Percentiles rank a stretch among this genome's conserved stretches.
Conservation (phyloP, 2,329 filamentous ascomycete species). For the Shiraia bambusicola region DNA sequence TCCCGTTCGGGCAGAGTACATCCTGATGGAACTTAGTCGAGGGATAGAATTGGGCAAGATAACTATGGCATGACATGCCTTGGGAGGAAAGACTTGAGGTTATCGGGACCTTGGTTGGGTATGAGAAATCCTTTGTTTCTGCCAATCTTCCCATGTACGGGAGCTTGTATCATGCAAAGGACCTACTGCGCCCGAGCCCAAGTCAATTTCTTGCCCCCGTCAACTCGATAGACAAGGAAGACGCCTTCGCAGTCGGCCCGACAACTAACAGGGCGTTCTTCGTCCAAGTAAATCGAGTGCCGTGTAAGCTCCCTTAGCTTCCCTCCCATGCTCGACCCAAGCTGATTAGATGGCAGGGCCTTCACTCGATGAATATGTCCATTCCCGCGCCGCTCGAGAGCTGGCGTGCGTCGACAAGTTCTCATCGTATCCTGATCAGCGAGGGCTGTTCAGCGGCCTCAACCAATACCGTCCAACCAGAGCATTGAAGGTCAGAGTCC, state of each 20-base stretch:
- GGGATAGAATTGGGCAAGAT: constrained; percentile 17
- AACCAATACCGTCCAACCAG: constrained; percentile 26
- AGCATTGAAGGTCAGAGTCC: constrained; percentile 24
- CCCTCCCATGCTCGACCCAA: constrained; percentile 8
- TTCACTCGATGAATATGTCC: constrained; percentile 16
- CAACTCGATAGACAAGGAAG: constrained; percentile 8
- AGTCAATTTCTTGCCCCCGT: constrained; percentile 12
- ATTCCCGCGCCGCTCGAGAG: constrained; percentile 17
- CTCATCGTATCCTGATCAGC: constrained; percentile 10
- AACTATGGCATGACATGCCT: constrained; percentile 14
- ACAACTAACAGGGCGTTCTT: constrained; percentile 20
- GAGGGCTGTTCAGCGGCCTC: constrained; percentile 24
- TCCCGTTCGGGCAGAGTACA: constrained; percentile 30
- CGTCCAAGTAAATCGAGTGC: constrained; percentile 17
- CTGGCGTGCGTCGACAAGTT: constrained; percentile 19
- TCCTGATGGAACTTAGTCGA: constrained; percentile 19
- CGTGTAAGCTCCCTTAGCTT: constrained; percentile 17
- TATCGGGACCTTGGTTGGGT: constrained; percentile 13
- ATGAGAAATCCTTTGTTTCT: constrained; percentile 17
- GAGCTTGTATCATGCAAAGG: constrained; percentile 23
- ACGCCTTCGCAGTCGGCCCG: constrained; percentile 16
- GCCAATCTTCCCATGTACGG: constrained; percentile 14
- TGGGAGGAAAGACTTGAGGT: constrained; percentile 14
- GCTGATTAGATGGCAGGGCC: constrained; percentile 17
- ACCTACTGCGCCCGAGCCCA: constrained; percentile 12